Conservation (phyloP, 768 basidiomycete genomes). For the Pulveroboletus sp. region DNA sequence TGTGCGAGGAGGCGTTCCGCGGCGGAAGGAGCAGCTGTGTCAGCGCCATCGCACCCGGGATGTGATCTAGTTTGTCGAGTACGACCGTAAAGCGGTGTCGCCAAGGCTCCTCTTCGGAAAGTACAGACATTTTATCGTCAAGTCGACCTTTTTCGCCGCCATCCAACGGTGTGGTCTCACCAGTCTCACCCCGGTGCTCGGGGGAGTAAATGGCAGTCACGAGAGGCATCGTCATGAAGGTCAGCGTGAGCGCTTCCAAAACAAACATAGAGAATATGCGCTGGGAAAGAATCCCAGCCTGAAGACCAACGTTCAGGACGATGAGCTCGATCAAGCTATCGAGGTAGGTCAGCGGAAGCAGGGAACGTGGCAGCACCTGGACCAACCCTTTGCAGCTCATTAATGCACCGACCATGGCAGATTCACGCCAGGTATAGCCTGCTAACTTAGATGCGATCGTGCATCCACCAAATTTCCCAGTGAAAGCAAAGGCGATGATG, state of each 20-base stretch:
- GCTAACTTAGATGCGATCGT: conserved; percentile 60
- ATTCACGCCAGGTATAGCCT: conserved; percentile 79
- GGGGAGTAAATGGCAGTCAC: conserved; percentile 69
- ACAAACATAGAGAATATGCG: conserved; percentile 96
- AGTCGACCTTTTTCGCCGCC: conserved; percentile 34
- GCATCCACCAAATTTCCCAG: conserved; percentile 89
- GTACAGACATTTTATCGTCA: conserved; percentile 5
- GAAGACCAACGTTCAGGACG: conserved; percentile 90
- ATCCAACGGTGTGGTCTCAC: conserved; percentile 12
- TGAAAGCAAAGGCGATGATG: conserved; percentile 75
- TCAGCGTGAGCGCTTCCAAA: conserved; percentile 75
- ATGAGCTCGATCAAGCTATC: conserved; percentile 85
- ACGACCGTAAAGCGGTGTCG: conserved; percentile 78
- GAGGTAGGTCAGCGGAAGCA: conserved; percentile 1
- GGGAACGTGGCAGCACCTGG: not conserved
- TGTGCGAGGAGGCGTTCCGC: conserved; percentile 2
- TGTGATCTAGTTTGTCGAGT: conserved; percentile 85
- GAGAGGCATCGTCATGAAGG: conserved; percentile 83
- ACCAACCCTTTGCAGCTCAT: conserved; percentile 94
- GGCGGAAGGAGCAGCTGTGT: conserved; percentile 71
- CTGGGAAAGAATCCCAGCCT: conserved; percentile 70
- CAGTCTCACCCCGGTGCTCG: conserved; percentile 49
- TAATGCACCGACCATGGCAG: conserved; percentile 79
- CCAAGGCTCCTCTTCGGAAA: conserved; percentile 26
- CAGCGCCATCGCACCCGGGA: conserved; percentile 88